These are phyloP conservation scores for Eucalyptus marginata DNA, from an alignment of 345 rosid genomes.

Conservation along the genomic window DNA sequence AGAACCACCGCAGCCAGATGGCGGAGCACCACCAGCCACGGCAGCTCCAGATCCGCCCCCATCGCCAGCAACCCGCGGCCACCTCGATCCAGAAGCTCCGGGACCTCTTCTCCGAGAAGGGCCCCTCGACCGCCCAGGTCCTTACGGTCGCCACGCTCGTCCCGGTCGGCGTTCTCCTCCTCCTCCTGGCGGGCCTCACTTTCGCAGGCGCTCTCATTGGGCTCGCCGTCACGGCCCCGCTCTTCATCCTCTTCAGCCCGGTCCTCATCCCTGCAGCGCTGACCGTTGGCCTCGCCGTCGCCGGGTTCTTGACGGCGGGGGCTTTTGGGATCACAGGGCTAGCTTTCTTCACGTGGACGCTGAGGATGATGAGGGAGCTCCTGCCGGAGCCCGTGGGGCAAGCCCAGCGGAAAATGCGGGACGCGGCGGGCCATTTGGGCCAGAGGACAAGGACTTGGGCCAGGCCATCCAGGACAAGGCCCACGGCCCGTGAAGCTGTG, in stretches of 20 bases:
- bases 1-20: neutral
- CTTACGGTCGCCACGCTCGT: conserved; percentile 10
- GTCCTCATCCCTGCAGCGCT: conserved; percentile 27
- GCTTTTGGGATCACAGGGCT: conserved; percentile 33
- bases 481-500: neutral
- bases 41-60: neutral
- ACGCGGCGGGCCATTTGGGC: conserved; percentile 6
- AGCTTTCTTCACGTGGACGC: conserved; percentile 20
- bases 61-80: neutral
- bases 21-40: neutral
- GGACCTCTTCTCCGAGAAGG: neutral
- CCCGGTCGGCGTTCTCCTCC: conserved; percentile 15
- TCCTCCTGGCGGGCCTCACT: conserved; percentile 17
- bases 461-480: conserved; percentile 13
- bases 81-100: neutral
- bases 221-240: conserved; percentile 17
- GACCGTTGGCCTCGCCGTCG: conserved; percentile 10
- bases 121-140: conserved; percentile 14
- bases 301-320: conserved; percentile 27
- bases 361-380: neutral
- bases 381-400: conserved; percentile 4
- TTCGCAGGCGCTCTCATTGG: conserved; percentile 16
- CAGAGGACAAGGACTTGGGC: conserved; percentile 16
- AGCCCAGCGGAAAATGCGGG: conserved; percentile 2
- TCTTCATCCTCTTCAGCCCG: conserved; percentile 34